phyloP scores from a whole-genome alignment of 2,329 filamentous ascomycete species.

The Trichoderma hamatum region DNA sequence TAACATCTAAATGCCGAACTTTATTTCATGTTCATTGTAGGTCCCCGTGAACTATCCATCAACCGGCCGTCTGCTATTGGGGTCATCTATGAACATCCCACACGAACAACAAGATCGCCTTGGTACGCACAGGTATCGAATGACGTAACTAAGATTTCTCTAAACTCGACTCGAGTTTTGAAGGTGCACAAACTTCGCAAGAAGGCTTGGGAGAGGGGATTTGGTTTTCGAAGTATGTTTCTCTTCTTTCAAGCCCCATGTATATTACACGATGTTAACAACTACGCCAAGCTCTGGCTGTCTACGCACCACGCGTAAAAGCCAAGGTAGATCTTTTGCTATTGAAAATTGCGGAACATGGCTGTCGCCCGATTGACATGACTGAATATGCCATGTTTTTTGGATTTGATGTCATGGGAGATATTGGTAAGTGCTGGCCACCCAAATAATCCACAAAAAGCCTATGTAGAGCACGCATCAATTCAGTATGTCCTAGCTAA shows the following conservation, averaged over 20 bases:
- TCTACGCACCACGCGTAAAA: constrained; percentile 11
- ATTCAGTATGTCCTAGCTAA: not conserved
- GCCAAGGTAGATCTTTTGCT: constrained; percentile 14
- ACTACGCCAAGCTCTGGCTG: not conserved
- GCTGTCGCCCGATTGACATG: constrained; percentile 35
- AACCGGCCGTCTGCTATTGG: constrained; percentile 9
- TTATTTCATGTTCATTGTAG: not conserved
- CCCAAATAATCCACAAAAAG: not conserved
- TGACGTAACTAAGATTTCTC: constrained; percentile 40
- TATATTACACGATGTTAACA: not conserved
- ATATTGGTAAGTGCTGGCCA: constrained; percentile 36
- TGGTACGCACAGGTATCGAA: constrained; percentile 25
- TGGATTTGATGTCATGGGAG: constrained; percentile 47
- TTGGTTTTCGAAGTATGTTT: constrained; percentile 15
- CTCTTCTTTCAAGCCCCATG: not conserved
- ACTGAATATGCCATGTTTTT: constrained; percentile 42
- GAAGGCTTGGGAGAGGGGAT: constrained; percentile 16
- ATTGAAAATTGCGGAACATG: constrained; percentile 5
- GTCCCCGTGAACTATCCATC: constrained; percentile 13
- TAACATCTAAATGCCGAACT: not conserved
- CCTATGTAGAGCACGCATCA: too few species aligned
- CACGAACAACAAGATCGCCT: constrained; percentile 4
- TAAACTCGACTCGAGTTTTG: constrained; percentile 33
- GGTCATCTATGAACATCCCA: not conserved
- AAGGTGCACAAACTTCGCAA: constrained; percentile 25